phyloP scores from a whole-genome alignment of 176 grass and related monocot species.

The Carex cristatella region DNA sequence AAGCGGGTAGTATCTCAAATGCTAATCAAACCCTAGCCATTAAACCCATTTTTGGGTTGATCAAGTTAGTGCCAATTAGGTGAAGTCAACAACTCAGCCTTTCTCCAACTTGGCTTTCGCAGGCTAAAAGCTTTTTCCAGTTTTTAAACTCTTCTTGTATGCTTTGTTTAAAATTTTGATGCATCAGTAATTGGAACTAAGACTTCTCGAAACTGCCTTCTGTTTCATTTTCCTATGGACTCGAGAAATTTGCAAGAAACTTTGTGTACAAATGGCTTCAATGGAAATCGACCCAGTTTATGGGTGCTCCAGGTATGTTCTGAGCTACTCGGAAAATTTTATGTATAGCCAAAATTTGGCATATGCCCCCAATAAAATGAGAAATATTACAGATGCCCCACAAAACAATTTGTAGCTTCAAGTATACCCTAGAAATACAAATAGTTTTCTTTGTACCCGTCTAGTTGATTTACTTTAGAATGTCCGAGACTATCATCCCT shows the following conservation, averaged over 20 bases:
- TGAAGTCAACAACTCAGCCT: constrained; percentile 2
- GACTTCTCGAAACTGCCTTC: constrained; percentile 51
- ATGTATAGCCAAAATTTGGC: not conserved
- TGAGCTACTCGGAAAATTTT: not conserved
- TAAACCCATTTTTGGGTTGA: not conserved
- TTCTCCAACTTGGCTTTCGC: not conserved
- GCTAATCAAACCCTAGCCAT: not conserved
- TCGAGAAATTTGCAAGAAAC: constrained; percentile 47
- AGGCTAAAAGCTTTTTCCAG: not conserved
- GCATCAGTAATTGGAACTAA: constrained; percentile 67
- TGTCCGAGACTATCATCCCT: not conserved
- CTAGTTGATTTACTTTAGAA: not conserved
- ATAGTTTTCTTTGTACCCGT: not conserved
- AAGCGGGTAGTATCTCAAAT: not conserved
- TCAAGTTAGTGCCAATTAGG: not conserved
- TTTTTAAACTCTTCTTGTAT: not conserved
- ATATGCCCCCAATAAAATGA: not conserved
- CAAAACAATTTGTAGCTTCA: not conserved
- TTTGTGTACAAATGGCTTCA: constrained; percentile 72
- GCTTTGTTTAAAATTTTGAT: constrained; percentile 9
- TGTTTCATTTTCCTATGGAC: constrained; percentile 66
- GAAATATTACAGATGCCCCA: not conserved
- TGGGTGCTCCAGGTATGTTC: constrained; percentile 75
- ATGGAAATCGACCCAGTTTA: constrained; percentile 59
- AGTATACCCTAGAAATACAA: not conserved